phyloP scores from a whole-genome alignment of 2,329 filamentous ascomycete species.

The Calonectria honghensis region DNA sequence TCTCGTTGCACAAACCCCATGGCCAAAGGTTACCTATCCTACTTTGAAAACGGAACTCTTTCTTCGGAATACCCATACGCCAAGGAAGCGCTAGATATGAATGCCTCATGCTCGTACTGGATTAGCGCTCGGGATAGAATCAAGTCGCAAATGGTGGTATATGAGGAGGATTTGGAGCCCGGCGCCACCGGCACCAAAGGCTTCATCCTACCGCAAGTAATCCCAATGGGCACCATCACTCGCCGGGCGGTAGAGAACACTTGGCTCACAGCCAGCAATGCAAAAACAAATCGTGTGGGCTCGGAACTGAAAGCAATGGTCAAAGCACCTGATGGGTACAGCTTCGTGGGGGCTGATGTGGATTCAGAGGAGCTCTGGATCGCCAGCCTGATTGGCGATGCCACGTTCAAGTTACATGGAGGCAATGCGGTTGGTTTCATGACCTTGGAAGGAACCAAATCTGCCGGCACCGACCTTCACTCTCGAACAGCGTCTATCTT shows the following conservation, averaged over 20 bases:
- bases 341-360: conserved; percentile 96
- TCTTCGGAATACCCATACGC: conserved; percentile 93
- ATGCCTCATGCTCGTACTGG: conserved; percentile 99
- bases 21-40: conserved; percentile 91
- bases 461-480: conserved; percentile 94
- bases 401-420: conserved; percentile 94
- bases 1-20: conserved; percentile 91
- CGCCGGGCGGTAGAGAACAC: conserved; percentile 96
- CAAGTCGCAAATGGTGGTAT: conserved; percentile 95
- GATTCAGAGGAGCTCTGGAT: conserved; percentile 99
- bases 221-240: conserved; percentile 98
- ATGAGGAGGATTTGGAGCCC: conserved; percentile 76
- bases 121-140: conserved; percentile 96
- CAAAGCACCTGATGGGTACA: conserved; percentile 90
- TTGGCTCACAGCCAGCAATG: conserved; percentile 98
- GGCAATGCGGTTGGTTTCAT: conserved; percentile 99
- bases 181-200: conserved; percentile 66
- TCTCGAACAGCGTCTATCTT: conserved; percentile 94
- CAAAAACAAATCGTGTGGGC: conserved; percentile 95
- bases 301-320: conserved; percentile 99
- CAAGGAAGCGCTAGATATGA: conserved; percentile 98
- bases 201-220: conserved; percentile 95
- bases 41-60: conserved; percentile 92
- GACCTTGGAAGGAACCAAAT: conserved; percentile 97
- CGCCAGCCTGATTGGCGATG: conserved; percentile 94